These are phyloP conservation scores for Beauveria brongniartii DNA, from an alignment of 2,329 filamentous ascomycete genomes.

Conservation along the genomic window DNA sequence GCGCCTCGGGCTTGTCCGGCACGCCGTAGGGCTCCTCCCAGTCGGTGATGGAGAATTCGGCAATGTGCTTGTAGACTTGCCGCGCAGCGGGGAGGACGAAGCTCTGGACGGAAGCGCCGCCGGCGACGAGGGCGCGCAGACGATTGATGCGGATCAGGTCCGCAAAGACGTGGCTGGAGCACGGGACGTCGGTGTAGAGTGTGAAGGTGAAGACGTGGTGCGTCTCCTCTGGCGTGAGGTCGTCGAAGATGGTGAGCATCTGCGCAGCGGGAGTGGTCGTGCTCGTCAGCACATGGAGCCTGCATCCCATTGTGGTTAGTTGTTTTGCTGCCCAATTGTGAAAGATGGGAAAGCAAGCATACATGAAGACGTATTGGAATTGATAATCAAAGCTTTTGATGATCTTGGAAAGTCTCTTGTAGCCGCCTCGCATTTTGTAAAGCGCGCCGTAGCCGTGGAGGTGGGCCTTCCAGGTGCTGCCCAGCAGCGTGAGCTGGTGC, in stretches of 20 bases:
- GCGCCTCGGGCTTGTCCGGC: slow-evolving; percentile 4
- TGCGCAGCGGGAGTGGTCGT: slow-evolving; percentile 3
- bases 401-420: neutral
- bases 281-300: slow-evolving; percentile 2
- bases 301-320: neutral
- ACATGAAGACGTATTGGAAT: slow-evolving; percentile 6
- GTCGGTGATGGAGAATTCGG: neutral
- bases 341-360: neutral
- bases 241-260: slow-evolving; percentile 1
- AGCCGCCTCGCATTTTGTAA: slow-evolving; percentile 4
- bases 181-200: slow-evolving; percentile 1
- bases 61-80: slow-evolving; percentile 3
- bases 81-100: neutral
- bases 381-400: neutral
- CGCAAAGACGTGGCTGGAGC: neutral
- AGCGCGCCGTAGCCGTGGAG: slow-evolving; percentile 3
- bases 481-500: neutral
- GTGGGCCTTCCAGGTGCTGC: slow-evolving; percentile 6
- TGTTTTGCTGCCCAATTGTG: neutral
- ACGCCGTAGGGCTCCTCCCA: slow-evolving; percentile 5
- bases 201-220: neutral
- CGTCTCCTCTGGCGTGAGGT: neutral
- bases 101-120: neutral
- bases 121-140: slow-evolving; percentile 1
- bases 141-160: slow-evolving; percentile 4